Evolutionary conservation across 2,329 filamentous ascomycete genomes (phyloP), one percentile per base, ranked within the genome.

Genomic region (Aureobasidium mangrovei): DNA sequence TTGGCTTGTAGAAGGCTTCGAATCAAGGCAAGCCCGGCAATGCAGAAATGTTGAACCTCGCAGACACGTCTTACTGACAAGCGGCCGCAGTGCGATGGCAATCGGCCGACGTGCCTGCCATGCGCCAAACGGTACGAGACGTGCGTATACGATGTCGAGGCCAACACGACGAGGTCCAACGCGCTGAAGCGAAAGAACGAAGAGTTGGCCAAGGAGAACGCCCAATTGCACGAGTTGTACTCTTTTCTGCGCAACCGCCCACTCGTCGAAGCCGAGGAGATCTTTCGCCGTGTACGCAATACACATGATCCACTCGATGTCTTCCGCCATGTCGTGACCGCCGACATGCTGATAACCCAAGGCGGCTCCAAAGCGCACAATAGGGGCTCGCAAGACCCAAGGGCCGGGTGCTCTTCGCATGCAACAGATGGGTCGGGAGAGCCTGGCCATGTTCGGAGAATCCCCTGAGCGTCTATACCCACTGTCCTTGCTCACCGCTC

Each of bases 151-250:
- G 59, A 60, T 32, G 49, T 53, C 31, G 55, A 58, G 9, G 56
- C 55, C 7, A 58, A 57, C 26, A 58, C 60, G 12, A 60, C 59
- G 9, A 56, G 56, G 4, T 54, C 53, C 4, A 53, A 57, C 26
- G 56, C 58, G 4, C 46, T 55, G 24, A 61, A 61, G 52, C 58
- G 60, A 10, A 60, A 59, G 26, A 57, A 54, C 18, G 59, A 57
- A 28, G 54, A 57, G n/a, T 41, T 60, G 18, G 47, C 47, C 12
- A 38, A 57, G 29, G 57, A 57, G 33, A 55, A 57, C 27, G 18
- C 52, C 2, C 39, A 45, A 18, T 44, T 59, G 28, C 33, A 31
- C 18, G 44, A 53, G 40, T 48, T 59, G 39, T 54, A 54, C 28
- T 27, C 18, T 33, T 46, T 42, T 9, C 35, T 54, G 24, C 52